A percentile compares a stretch with the other conserved stretches of the same genome.
These are phyloP conservation scores for Malassezia furfur DNA, from an alignment of 1,284 basidiomycete species.

Conservation along the genomic window DNA sequence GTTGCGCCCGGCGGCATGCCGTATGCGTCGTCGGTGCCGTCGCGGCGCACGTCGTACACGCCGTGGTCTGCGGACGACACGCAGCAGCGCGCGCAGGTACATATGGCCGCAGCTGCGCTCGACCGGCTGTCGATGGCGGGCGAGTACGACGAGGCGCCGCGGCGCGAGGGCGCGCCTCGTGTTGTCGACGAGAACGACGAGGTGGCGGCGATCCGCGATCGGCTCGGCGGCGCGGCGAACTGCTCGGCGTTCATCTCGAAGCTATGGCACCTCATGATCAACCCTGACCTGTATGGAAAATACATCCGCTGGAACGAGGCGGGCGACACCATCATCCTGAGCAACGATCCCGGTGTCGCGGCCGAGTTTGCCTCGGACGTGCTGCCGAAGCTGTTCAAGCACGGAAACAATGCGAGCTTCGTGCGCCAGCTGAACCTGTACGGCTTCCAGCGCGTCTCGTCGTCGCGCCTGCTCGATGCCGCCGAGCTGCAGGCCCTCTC, in stretches of 20 bases:
- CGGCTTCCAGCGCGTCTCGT: constrained; percentile 45
- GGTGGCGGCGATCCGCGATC: constrained; percentile 44
- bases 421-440: constrained; percentile 47
- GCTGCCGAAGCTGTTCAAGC: constrained; percentile 44
- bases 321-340: constrained; percentile 44
- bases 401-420: constrained; percentile 47
- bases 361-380: constrained; percentile 45
- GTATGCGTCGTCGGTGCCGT: background rate
- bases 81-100: constrained; percentile 8
- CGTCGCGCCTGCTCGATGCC: constrained; percentile 36
- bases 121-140: constrained; percentile 17
- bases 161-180: background rate
- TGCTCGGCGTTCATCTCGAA: constrained; percentile 48
- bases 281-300: constrained; percentile 36
- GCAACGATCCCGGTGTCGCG: constrained; percentile 37
- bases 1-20: background rate
- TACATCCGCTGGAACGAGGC: constrained; percentile 43
- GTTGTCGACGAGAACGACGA: constrained; percentile 36
- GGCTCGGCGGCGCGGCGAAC: constrained; percentile 43
- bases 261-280: constrained; percentile 47
- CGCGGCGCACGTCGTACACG: background rate
- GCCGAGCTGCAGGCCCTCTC: constrained; percentile 37
- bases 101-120: constrained; percentile 16
- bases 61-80: background rate
- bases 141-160: background rate